Evolutionary conservation across 768 basidiomycete species (phyloP).

Genomic region (Mycena albidolilacea): DNA sequence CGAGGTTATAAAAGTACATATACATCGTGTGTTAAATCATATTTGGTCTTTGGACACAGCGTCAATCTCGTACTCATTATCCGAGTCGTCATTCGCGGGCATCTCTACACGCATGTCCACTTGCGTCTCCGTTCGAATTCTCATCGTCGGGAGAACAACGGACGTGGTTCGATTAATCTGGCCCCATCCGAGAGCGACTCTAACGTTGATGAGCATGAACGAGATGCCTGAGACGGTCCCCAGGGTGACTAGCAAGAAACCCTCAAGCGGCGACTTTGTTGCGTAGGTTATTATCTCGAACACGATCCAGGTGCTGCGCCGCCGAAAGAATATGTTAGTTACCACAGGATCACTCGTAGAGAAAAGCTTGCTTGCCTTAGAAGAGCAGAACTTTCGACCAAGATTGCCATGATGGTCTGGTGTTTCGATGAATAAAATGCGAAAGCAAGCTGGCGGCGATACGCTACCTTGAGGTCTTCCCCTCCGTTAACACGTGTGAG

Average conservation of each 20-base stretch:
- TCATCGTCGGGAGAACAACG: background rate
- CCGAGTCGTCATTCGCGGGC: background rate
- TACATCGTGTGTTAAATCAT: no score
- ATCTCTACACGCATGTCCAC: background rate
- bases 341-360: background rate
- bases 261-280: background rate
- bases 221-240: background rate
- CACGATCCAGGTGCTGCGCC: background rate
- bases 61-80: background rate
- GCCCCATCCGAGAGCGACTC: background rate
- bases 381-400: background rate
- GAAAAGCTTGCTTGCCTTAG: background rate
- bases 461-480: background rate
- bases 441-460: no score
- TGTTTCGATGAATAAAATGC: background rate
- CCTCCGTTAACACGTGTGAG: background rate
- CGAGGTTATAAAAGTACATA: no score
- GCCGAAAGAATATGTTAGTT: background rate
- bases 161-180: background rate
- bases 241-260: background rate
- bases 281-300: background rate
- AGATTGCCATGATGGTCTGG: background rate
- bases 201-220: constrained; percentile 1
- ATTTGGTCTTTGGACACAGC: background rate
- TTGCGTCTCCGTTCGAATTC: background rate